phyloP scores from a whole-genome alignment of 495 filamentous ascomycete species.

The Glutinoglossum americanum region DNA sequence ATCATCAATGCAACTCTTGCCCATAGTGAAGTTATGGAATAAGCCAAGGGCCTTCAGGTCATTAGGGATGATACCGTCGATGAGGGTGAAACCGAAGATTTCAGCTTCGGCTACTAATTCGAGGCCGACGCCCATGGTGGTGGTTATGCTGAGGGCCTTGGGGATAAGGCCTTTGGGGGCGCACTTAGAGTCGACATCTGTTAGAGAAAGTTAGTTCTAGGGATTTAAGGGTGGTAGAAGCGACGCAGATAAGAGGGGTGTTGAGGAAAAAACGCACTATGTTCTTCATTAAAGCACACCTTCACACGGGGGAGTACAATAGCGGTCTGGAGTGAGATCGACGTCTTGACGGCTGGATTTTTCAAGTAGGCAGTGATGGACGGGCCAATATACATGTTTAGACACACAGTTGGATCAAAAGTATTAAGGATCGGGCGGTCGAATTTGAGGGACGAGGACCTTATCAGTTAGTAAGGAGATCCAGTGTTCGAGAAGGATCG shows the following conservation, averaged over 20 bases:
- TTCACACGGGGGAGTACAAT: neutral
- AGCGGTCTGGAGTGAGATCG: neutral
- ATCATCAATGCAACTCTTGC: neutral
- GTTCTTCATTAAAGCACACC: neutral
- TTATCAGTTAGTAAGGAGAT: neutral
- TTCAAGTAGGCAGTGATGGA: neutral
- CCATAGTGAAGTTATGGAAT: neutral
- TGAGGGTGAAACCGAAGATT: neutral
- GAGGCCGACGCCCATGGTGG: neutral
- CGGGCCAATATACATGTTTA: neutral
- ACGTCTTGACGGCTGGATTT: neutral
- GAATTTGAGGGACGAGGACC: neutral
- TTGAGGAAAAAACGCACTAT: neutral
- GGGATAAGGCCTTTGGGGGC: neutral
- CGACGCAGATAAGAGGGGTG: too few species aligned
- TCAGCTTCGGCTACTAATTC: neutral
- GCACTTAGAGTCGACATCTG: neutral
- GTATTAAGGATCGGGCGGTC: neutral
- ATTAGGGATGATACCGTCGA: neutral
- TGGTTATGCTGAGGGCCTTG: neutral
- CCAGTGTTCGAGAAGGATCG: neutral
- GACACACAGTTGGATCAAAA: neutral
- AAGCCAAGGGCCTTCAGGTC: neutral
- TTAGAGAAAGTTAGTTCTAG: neutral
- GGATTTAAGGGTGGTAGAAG: neutral